These are phyloP conservation scores for Juncus inflexus DNA, from an alignment of 176 grass and related monocot species.

Conservation along the genomic window DNA sequence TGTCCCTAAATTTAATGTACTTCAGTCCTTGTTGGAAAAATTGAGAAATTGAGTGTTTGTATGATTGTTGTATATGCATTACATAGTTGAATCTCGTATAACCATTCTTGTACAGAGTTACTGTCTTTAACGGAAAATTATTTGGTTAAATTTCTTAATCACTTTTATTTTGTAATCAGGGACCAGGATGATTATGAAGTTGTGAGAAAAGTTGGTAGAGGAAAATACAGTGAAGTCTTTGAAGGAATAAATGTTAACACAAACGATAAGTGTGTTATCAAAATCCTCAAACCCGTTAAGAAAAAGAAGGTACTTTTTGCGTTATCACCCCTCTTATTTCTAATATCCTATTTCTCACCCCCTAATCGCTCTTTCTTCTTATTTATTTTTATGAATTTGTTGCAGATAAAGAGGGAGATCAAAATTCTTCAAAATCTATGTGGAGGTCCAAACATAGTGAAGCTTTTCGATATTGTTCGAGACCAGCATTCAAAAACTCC, in stretches of 20 bases:
- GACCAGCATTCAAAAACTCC: conserved; percentile 80
- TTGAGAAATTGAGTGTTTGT: no score
- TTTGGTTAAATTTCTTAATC: no score
- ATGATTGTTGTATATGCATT: no score
- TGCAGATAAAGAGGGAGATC: conserved; percentile 80
- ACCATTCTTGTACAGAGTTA: no score
- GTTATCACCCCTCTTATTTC: not conserved
- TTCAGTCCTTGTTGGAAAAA: no score
- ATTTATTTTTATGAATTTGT: not conserved
- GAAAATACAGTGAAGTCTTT: conserved; percentile 77
- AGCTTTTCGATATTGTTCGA: conserved; percentile 64
- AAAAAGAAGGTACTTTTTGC: conserved; percentile 66
- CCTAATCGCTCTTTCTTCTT: not conserved
- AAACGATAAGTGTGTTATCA: conserved; percentile 56
- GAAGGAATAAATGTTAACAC: conserved; percentile 67
- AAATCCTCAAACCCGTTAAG: conserved; percentile 82
- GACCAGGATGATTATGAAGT: conserved; percentile 80
- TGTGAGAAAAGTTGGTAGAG: conserved; percentile 61
- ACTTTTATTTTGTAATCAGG: conserved; percentile 26
- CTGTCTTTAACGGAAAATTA: no score
- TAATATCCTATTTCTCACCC: not conserved
- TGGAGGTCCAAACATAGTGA: conserved; percentile 65
- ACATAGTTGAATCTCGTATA: no score
- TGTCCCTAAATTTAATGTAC: no score
- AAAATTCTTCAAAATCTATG: conserved; percentile 83